These are phyloP conservation scores for Candida hispaniensis DNA, from an alignment of 805 yeast genomes.

Conservation along the genomic window DNA sequence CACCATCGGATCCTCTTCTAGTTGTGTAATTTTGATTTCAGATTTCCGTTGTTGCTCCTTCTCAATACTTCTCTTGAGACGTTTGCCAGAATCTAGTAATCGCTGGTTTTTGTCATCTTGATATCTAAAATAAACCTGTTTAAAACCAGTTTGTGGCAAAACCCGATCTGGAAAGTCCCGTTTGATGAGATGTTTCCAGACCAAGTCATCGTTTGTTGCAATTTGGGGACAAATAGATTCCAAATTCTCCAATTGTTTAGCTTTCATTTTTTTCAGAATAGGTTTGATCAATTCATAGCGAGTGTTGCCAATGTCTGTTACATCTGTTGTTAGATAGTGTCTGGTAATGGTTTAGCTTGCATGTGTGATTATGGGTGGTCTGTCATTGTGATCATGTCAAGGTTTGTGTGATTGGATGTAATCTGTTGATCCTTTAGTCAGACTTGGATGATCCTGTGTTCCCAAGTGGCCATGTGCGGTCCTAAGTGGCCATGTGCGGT, in stretches of 20 bases:
- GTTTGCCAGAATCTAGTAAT: slow-evolving; percentile 22
- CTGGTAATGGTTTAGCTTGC: too few relatives aligned
- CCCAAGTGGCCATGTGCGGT: too few relatives aligned
- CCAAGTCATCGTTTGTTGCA: slow-evolving; percentile 22
- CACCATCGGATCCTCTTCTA: slow-evolving; percentile 7
- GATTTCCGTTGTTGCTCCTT: slow-evolving; percentile 12
- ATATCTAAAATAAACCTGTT: slow-evolving; percentile 24
- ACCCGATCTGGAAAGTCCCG: slow-evolving; percentile 29
- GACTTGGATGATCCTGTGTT: too few relatives aligned
- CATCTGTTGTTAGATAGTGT: slow-evolving; percentile 14
- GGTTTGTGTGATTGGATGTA: too few relatives aligned
- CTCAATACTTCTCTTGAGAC: slow-evolving; percentile 6
- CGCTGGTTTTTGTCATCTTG: slow-evolving; percentile 35
- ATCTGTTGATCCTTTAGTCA: too few relatives aligned
- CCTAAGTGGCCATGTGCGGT: too few relatives aligned
- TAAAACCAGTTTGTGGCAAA: slow-evolving; percentile 23
- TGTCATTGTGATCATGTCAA: too few relatives aligned
- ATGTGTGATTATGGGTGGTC: too few relatives aligned
- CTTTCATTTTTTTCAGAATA: slow-evolving; percentile 26
- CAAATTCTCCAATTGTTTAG: slow-evolving; percentile 28
- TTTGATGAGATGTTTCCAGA: slow-evolving; percentile 28
- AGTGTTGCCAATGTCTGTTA: slow-evolving; percentile 32
- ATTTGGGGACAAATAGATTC: slow-evolving; percentile 29
- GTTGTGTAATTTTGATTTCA: slow-evolving; percentile 10
- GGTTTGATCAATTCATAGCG: slow-evolving; percentile 32